Percentiles rank a stretch among this genome's conserved stretches.
phyloP scores from a whole-genome alignment of 2,329 filamentous ascomycete species.

The Phialocephala subalpina region DNA sequence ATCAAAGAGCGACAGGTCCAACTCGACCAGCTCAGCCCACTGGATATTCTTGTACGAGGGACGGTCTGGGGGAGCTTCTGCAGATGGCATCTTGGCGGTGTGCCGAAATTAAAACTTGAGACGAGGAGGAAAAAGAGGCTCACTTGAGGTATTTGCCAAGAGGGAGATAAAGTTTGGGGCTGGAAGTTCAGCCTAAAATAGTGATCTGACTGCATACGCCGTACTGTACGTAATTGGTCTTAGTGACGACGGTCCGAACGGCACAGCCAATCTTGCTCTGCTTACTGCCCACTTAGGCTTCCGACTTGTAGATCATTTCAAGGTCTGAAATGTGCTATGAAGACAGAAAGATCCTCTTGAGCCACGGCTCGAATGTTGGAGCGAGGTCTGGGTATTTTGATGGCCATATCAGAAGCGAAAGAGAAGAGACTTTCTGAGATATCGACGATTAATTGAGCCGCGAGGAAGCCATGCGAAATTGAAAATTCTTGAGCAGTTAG shows the following conservation, averaged over 20 bases:
- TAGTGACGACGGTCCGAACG: not conserved
- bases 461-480: no score
- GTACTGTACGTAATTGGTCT: not conserved
- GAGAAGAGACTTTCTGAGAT: no score
- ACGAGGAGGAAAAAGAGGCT: not conserved
- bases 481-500: no score
- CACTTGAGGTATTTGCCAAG: not conserved
- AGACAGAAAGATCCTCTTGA: no score
- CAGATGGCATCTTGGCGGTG: not conserved
- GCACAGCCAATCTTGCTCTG: not conserved
- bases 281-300: not conserved
- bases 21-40: not conserved
- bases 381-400: no score
- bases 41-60: slow-evolving; percentile 1
- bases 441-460: no score
- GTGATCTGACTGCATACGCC: not conserved
- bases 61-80: not conserved
- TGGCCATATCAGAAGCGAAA: no score
- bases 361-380: no score
- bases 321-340: no score
- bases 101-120: not conserved
- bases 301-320: not conserved
- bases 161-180: not conserved
- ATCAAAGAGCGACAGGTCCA: not conserved
- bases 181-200: not conserved